Conservation (phyloP, 75 land plant species). For the Sequoia sempervirens region DNA sequence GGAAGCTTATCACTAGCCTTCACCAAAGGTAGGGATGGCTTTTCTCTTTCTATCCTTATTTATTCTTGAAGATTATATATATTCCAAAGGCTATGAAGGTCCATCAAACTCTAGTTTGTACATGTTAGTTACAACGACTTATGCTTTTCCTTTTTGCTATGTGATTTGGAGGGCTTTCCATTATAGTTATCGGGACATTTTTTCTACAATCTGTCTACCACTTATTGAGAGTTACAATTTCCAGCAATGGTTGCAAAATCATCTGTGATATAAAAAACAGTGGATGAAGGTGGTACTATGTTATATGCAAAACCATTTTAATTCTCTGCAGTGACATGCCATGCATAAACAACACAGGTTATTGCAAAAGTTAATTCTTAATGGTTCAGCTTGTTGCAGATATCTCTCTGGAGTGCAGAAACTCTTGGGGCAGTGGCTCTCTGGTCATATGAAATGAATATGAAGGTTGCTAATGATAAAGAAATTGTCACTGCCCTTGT, state of each 20-base stretch:
- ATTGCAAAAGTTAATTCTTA: conserved; percentile 5
- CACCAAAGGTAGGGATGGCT: neutral
- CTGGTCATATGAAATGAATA: conserved; percentile 37
- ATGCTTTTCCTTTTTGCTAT: neutral
- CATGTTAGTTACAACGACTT: neutral
- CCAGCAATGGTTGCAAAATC: neutral
- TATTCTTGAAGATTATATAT: neutral
- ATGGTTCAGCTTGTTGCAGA: conserved; percentile 24
- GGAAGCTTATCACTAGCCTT: neutral
- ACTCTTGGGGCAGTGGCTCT: conserved; percentile 40
- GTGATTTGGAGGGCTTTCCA: neutral
- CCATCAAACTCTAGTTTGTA: neutral
- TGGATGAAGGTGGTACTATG: neutral
- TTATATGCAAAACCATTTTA: neutral
- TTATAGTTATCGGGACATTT: neutral
- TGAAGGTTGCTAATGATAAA: conserved; percentile 24
- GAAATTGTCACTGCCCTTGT: conserved; percentile 28
- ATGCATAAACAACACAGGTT: neutral
- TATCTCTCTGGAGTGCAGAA: conserved; percentile 24
- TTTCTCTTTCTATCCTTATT: neutral
- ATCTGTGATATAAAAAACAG: neutral
- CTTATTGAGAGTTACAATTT: neutral
- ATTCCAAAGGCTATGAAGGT: neutral
- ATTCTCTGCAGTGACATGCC: conserved; percentile 1
- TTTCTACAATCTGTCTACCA: neutral